These are phyloP conservation scores for Macrolepiota fuliginosa DNA, from an alignment of 768 basidiomycete species.

Conservation along the genomic window DNA sequence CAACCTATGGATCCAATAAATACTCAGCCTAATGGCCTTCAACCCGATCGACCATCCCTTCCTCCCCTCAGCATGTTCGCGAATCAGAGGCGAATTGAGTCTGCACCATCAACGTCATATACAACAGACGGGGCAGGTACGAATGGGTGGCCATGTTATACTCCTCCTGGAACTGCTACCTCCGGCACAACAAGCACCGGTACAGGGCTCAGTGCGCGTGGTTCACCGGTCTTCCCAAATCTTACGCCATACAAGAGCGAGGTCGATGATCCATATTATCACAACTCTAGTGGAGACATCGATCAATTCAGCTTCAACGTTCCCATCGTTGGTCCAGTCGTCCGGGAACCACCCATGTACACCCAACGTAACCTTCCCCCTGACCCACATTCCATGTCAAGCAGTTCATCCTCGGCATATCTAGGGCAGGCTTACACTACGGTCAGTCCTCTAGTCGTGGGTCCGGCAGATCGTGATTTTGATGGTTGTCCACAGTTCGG, in stretches of 20 bases:
- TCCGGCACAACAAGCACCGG: constrained; percentile 47
- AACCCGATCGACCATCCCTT: constrained; percentile 41
- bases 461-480: constrained; percentile 31
- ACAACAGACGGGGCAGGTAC: constrained; percentile 46
- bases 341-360: constrained; percentile 26
- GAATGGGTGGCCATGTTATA: constrained; percentile 59
- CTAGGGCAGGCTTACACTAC: constrained; percentile 19
- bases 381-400: constrained; percentile 22
- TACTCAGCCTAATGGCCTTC: constrained; percentile 19
- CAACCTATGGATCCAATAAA: constrained; percentile 21
- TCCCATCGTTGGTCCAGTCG: constrained; percentile 27
- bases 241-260: constrained; percentile 35
- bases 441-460: constrained; percentile 26
- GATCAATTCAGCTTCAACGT: constrained; percentile 52
- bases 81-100: constrained; percentile 41
- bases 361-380: constrained; percentile 27
- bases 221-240: constrained; percentile 40
- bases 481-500: constrained; percentile 44
- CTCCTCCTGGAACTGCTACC: constrained; percentile 56
- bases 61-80: constrained; percentile 41
- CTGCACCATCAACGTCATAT: constrained; percentile 50
- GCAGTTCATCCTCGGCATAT: constrained; percentile 11
- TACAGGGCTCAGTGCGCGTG: constrained; percentile 37
- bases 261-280: constrained; percentile 39
- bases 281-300: constrained; percentile 36